Conservation (phyloP, 306 rosid genomes). For the Cicer chorassanicum region DNA sequence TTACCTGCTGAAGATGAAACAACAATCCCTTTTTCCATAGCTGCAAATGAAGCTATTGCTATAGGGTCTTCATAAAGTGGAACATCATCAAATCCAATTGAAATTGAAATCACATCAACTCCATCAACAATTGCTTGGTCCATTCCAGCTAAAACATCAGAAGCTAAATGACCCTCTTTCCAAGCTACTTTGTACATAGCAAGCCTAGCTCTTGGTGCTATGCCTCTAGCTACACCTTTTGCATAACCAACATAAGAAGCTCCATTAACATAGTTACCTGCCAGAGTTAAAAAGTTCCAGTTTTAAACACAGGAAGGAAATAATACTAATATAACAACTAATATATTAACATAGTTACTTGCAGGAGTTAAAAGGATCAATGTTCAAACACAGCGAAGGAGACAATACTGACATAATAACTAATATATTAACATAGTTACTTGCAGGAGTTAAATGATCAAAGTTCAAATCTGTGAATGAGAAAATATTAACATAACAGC, state of each 20-base stretch:
- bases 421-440: too few species aligned
- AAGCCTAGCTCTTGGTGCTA: conserved; percentile 44
- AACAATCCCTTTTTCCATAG: conserved; percentile 46
- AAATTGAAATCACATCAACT: conserved; percentile 50
- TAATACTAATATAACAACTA: too few species aligned
- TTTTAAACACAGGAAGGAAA: not conserved
- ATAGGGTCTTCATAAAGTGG: conserved; percentile 42
- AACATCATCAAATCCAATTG: conserved; percentile 28
- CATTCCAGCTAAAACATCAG: conserved; percentile 43
- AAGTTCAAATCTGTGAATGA: too few species aligned
- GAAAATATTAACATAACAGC: too few species aligned
- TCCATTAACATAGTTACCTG: conserved; percentile 42
- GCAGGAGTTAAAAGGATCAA: too few species aligned
- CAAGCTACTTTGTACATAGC: conserved; percentile 38
- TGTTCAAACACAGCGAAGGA: too few species aligned
- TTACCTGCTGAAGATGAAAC: conserved; percentile 48
- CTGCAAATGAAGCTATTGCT: conserved; percentile 49
- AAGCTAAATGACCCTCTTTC: conserved; percentile 32
- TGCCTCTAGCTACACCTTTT: conserved; percentile 47
- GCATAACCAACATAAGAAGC: conserved; percentile 43
- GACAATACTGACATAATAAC: too few species aligned
- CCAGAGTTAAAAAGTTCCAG: conserved; percentile 23
- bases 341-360: too few species aligned
- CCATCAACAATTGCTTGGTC: conserved; percentile 47
- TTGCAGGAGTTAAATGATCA: too few species aligned